phyloP scores from a whole-genome alignment of 371 early-diverging fungal species.

The Quaeritorhiza haematococci region DNA sequence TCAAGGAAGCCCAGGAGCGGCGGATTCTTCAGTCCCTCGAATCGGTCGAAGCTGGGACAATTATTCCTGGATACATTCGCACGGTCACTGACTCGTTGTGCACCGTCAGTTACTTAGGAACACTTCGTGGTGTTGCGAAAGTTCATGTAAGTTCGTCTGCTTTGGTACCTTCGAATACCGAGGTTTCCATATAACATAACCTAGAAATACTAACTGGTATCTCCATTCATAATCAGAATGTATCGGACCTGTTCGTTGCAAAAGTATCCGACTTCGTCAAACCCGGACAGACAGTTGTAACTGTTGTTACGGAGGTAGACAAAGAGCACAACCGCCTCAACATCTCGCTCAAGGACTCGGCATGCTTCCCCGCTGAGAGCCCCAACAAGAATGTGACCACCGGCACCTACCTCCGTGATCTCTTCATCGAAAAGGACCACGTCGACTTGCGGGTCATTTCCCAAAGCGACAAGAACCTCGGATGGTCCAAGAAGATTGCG shows the following conservation, averaged over 20 bases:
- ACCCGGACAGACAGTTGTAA: slow-evolving; percentile 61
- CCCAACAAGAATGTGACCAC: neutral
- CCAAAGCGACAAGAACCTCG: too few relatives aligned
- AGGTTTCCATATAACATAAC: neutral
- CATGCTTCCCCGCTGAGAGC: slow-evolving; percentile 6
- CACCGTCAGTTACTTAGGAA: slow-evolving; percentile 60
- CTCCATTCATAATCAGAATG: slow-evolving; percentile 15
- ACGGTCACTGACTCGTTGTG: slow-evolving; percentile 47
- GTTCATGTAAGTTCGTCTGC: slow-evolving; percentile 33
- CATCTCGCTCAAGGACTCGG: slow-evolving; percentile 60
- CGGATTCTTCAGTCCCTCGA: slow-evolving; percentile 12
- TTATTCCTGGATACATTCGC: slow-evolving; percentile 58
- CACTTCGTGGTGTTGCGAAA: slow-evolving; percentile 43
- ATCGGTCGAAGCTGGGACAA: slow-evolving; percentile 36
- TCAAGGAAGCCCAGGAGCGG: slow-evolving; percentile 34
- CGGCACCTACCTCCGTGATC: slow-evolving; percentile 2
- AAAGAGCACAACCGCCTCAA: slow-evolving; percentile 33
- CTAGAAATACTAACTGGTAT: neutral
- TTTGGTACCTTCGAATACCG: neutral
- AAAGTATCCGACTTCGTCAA: slow-evolving; percentile 42
- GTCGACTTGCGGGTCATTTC: slow-evolving; percentile 1
- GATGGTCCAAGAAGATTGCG: slow-evolving; percentile 12
- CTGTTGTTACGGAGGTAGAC: slow-evolving; percentile 46
- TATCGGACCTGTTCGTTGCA: slow-evolving; percentile 58
- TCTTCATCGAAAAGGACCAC: slow-evolving; percentile 26